Base-by-base conservation (phyloP, 2,329 filamentous ascomycete species). In the Botrytis sinoallii region DNA sequence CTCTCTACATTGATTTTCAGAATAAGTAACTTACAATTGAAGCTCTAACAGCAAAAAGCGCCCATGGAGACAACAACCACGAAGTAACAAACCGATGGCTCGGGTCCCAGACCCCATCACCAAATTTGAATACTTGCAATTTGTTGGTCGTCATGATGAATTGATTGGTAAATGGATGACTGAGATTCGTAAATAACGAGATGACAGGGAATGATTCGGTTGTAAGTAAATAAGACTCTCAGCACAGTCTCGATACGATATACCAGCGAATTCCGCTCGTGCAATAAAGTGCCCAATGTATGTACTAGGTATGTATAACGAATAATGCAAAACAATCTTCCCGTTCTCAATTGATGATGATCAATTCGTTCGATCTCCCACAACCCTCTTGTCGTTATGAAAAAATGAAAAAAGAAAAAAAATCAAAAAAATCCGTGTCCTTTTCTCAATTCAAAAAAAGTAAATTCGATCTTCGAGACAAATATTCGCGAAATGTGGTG, bases 31-130 rank as follows among this genome's bases (percentile, higher is more conserved):
- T 78, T 82, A 88, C 85, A 79, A 90, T 85, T 59, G 85, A 74
- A 67, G 87, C 87, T 75, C 91, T 89, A 69, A 88, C 80, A 70
- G 81, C 83, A 77, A 89, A 90, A 66, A 95, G 85, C 1, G 86
- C 78, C 78, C 86, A 86, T 0, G 93, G 92, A 38, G 89, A 83
- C n/a, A 97, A 82, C 14, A 95, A 82, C 93, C 93, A 97, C 22
- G 93, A 97, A 25, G 93, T 96, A 81, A 90, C 89, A 83, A 92
- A 94, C 74, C 91, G 89, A 82, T 91, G 87, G 60, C 87, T 79
- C 9, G 81, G 79, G 76, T 84, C 80, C 75, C 82, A 81, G 44
- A 76, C 70, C 60, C 79, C 78, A 7, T 69, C 70, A 48, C 60
- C 72, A 40, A 72, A 72, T 55, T 29, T 72, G 48, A 72, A 60